phyloP scores from a whole-genome alignment of 1,284 basidiomycete genomes.

The Sporisorium sorghi region DNA sequence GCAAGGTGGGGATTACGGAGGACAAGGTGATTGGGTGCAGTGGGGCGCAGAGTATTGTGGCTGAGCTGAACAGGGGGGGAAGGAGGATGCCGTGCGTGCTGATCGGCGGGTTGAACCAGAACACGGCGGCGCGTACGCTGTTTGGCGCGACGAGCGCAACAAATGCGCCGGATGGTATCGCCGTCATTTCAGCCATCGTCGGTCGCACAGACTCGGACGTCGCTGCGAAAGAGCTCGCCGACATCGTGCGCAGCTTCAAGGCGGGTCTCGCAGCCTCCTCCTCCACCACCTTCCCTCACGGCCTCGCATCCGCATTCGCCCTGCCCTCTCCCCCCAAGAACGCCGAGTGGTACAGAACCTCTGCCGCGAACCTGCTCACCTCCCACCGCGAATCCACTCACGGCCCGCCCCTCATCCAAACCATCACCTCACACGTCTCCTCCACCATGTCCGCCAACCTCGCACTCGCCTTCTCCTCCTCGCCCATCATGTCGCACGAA shows the following conservation, averaged over 20 bases:
- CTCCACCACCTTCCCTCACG: constrained; percentile 1
- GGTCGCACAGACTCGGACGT: constrained; percentile 76
- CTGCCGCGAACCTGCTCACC: constrained; percentile 30
- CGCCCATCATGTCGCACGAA: constrained; percentile 83
- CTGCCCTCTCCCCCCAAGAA: constrained; percentile 12
- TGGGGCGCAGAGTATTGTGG: constrained; percentile 55
- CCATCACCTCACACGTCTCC: constrained; percentile 93
- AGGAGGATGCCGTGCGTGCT: constrained; percentile 62
- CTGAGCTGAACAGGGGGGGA: constrained; percentile 17
- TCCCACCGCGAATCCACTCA: constrained; percentile 30
- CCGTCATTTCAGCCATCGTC: constrained; percentile 90
- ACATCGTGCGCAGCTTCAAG: constrained; percentile 69
- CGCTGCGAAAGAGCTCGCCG: constrained; percentile 72
- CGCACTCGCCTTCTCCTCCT: constrained; percentile 86
- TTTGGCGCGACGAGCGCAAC: constrained; percentile 47
- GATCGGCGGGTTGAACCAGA: constrained; percentile 65
- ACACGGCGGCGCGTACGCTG: constrained; percentile 59
- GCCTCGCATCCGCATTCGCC: constrained; percentile 29
- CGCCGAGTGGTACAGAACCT: constrained; percentile 26
- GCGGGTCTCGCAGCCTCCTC: constrained; percentile 21
- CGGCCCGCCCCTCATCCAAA: constrained; percentile 58
- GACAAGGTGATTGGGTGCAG: constrained; percentile 58
- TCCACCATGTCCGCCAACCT: constrained; percentile 91
- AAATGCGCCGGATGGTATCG: constrained; percentile 75
- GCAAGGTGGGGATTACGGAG: constrained; percentile 66